Base-by-base conservation (phyloP, 352 stramenopile species). In the Pythium biforme region DNA sequence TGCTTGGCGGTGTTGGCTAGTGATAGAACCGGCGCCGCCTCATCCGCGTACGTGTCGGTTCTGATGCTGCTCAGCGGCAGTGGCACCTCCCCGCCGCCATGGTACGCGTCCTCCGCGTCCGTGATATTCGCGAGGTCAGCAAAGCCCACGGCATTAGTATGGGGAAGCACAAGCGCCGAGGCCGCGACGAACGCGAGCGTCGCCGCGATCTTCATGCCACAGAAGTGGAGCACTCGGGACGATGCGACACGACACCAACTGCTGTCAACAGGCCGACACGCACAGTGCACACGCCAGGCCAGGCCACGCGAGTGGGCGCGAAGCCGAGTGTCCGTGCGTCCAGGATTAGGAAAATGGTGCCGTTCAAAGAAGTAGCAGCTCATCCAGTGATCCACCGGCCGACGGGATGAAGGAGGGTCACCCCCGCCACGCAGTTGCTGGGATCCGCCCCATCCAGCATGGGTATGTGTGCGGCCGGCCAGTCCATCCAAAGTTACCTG, bases 221-320 rank as follows among this genome's bases (percentile, higher is more conserved):
- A n/a, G n/a, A n/a, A n/a, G n/a, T n/a, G n/a, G n/a, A 29, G 46
- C 25, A 17, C 34, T 5, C 34, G 34, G 2, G 34, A 34, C 31
- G 31, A n/a, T 53, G 46, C 46, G 46, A 53, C 46, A 53, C 22
- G 20, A 53, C 46, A 26, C 17, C 15, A 22, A 29, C 20, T 54
- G 48, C 48, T 9, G 29, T 40, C n/a, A n/a, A n/a, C n/a, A n/a
- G n/a, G n/a, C n/a, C n/a, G n/a, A n/a, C n/a, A n/a, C n/a, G n/a
- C 34, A 17, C 34, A 14, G 34, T 40, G 34, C 10, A 34, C 31
- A n/a, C n/a, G n/a, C n/a, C n/a, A n/a, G n/a, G n/a, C n/a, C n/a
- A n/a, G n/a, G n/a, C n/a, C n/a, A n/a, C n/a, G n/a, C n/a, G n/a
- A n/a, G n/a, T n/a, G n/a, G 31, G 31, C 31, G 31, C 10, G 31